Percentiles rank a stretch among this genome's conserved stretches.
phyloP scores from a whole-genome alignment of 2,329 filamentous ascomycete genomes.

The Paracorniculantispora psalliotae region DNA sequence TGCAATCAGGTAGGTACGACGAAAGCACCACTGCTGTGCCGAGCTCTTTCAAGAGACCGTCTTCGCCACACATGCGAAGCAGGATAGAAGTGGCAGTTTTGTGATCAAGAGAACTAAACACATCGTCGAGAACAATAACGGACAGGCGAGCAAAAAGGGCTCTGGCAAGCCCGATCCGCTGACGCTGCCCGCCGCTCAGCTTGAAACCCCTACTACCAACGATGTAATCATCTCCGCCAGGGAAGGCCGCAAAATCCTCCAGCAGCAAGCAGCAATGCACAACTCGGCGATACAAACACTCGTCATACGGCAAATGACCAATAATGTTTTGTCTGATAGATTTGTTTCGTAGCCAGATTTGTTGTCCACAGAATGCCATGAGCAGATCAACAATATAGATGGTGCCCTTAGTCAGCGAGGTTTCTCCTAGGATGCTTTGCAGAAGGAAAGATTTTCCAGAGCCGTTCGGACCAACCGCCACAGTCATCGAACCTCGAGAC shows the following conservation, averaged over 20 bases:
- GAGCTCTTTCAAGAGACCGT: constrained; percentile 12
- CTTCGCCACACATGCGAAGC: not conserved
- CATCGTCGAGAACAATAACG: constrained; percentile 14
- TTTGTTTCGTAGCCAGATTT: not conserved
- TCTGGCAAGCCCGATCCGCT: constrained; percentile 10
- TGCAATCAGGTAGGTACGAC: not conserved
- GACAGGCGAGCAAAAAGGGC: constrained; percentile 8
- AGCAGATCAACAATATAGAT: not conserved
- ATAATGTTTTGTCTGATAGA: not conserved
- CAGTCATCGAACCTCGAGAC: not conserved
- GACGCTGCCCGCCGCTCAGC: not conserved
- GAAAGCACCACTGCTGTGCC: not conserved
- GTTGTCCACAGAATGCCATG: not conserved
- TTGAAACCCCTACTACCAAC: not conserved
- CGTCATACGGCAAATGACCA: not conserved
- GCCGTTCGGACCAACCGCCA: not conserved
- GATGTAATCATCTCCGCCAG: not conserved
- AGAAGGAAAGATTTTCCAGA: not conserved
- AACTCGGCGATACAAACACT: not conserved
- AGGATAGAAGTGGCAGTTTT: constrained; percentile 6
- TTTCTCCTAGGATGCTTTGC: not conserved
- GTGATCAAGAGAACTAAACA: constrained; percentile 15
- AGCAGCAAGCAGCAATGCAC: not conserved
- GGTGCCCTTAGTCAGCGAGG: not conserved
- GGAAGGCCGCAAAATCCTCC: not conserved